phyloP scores from a whole-genome alignment of 805 yeast species.

The Nakazawaea anatomiae region DNA sequence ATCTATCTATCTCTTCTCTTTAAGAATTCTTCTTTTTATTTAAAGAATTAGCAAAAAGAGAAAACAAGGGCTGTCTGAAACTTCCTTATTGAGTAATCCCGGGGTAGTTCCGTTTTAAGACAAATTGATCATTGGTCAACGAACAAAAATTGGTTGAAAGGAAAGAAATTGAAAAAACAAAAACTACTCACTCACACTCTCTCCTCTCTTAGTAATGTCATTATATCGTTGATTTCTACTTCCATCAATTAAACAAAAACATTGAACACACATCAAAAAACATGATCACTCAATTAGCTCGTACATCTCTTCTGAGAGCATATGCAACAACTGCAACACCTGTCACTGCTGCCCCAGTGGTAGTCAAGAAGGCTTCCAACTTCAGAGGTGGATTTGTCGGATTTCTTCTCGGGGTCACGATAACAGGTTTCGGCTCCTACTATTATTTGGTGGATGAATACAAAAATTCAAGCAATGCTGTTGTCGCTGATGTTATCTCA shows the following conservation, averaged over 20 bases:
- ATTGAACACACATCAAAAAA: neutral
- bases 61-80: neutral
- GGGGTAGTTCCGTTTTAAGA: too few relatives aligned
- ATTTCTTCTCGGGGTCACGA: constrained; percentile 68
- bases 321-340: neutral
- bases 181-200: too few relatives aligned
- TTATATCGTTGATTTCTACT: too few relatives aligned
- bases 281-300: constrained; percentile 7
- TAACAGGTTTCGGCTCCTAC: constrained; percentile 72
- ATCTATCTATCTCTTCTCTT: too few relatives aligned
- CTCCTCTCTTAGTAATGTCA: too few relatives aligned
- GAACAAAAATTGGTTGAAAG: too few relatives aligned
- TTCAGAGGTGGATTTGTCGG: constrained; percentile 55
- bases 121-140: too few relatives aligned
- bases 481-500: constrained; percentile 67
- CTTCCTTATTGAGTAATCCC: too few relatives aligned
- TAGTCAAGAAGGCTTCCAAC: constrained; percentile 19
- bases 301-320: neutral
- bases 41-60: too few relatives aligned
- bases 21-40: too few relatives aligned
- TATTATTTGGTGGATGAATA: constrained; percentile 75
- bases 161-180: too few relatives aligned
- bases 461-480: constrained; percentile 63
- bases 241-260: too few relatives aligned
- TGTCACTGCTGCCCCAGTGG: constrained; percentile 4